Evolutionary conservation across 352 stramenopile species (phyloP), one percentile per base, ranked within the genome.

Genomic region (Globisporangium echinulatum): DNA sequence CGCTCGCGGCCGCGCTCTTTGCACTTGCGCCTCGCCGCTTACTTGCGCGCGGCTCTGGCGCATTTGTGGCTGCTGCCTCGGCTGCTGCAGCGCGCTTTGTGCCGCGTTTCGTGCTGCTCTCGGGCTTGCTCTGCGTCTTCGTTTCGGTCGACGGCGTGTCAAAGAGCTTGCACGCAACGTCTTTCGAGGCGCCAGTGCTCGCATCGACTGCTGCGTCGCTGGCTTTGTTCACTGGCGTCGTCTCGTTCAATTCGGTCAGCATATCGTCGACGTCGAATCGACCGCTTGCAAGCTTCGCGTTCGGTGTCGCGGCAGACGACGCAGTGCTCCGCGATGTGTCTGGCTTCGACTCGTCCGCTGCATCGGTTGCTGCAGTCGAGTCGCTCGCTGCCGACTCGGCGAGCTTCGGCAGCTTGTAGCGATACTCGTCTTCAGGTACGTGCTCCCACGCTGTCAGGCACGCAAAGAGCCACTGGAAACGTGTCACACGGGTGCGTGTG

Each of bases 371-470:
- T 42, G 50, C 42, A 6, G 14, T 40, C 7, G 62, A 44, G 44
- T 73, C 75, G 6, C 61, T 61, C 37, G 54, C 14, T 8, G 50
- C 33, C 0, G 52, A 33, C 8, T 64, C 48, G 7, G 39, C 39
- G 4, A 51, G 19, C 19, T 59, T 68, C 39, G 50, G 40, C 13
- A 50, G 56, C 40, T 58, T 74, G 60, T 72, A 88, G 7, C 64
- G 72, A 49, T 82, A 90, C 7, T 53, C 54, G 56, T 71, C 68
- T 69, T 92, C 83, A 0, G 72, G 42, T 0, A 91, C 63, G 57
- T 90, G 68, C 47, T 74, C 69, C 86, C 86, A 95, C 57, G 79
- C 63, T 0, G 68, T 62, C 42, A 94, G 54, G 50, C 82, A 95
- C 37, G 77, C 67, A 25, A 94, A 78, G 13, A 95, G 65, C 86